A percentile compares a stretch with the other conserved stretches of the same genome.
Evolutionary conservation across 2,329 filamentous ascomycete species (phyloP).

Genomic region (Exophiala spinifera): DNA sequence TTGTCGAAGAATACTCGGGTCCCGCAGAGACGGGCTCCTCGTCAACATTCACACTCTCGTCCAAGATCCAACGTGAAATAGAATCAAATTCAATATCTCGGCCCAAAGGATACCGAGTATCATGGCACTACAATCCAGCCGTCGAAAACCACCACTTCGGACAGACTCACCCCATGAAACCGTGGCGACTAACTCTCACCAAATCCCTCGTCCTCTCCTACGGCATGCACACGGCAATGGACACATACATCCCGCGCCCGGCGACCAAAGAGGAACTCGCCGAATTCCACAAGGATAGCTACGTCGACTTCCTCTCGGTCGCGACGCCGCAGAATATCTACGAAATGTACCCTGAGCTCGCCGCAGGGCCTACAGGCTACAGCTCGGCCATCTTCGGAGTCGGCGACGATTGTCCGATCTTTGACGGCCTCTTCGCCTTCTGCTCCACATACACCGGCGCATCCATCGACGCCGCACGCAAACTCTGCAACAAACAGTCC

Average conservation of each 20-base stretch:
- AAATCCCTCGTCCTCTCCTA: conserved; percentile 94
- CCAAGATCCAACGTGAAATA: conserved; percentile 53
- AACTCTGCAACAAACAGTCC: conserved; percentile 79
- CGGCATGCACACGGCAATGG: conserved; percentile 95
- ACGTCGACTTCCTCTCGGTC: conserved; percentile 80
- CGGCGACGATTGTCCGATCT: conserved; percentile 91
- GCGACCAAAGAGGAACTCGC: conserved; percentile 86
- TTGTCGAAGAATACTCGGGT: conserved; percentile 27
- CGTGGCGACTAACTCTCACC: conserved; percentile 91
- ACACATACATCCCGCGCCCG: conserved; percentile 79
- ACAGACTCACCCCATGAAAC: conserved; percentile 97
- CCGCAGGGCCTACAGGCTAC: conserved; percentile 24
- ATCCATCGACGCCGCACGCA: conserved; percentile 84
- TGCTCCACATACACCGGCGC: conserved; percentile 90
- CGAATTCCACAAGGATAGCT: conserved; percentile 82
- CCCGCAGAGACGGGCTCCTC: not conserved
- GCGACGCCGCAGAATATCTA: conserved; percentile 70
- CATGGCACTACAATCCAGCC: conserved; percentile 90
- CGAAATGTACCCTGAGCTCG: conserved; percentile 40
- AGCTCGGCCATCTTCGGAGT: conserved; percentile 70
- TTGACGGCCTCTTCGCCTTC: conserved; percentile 93
- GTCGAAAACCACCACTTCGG: conserved; percentile 98
- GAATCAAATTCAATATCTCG: conserved; percentile 67
- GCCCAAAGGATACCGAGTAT: conserved; percentile 85
- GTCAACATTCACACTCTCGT: conserved; percentile 48